Percentiles rank a stretch among this genome's conserved stretches.
These are phyloP conservation scores for Blastomyces gilchristii DNA, from an alignment of 2,329 filamentous ascomycete genomes.

Conservation along the genomic window DNA sequence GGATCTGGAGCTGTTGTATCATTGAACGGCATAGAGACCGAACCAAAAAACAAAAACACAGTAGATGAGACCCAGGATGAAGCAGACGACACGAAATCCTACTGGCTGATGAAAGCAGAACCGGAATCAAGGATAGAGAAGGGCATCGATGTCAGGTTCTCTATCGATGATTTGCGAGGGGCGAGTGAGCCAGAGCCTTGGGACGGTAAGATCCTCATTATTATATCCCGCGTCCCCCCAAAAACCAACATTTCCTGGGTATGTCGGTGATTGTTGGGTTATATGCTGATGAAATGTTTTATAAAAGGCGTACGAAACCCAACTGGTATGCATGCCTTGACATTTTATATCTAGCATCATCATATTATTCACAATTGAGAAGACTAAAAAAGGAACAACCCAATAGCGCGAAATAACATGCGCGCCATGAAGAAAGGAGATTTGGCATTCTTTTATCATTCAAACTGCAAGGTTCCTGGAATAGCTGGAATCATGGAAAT, in stretches of 20 bases:
- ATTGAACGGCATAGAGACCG: neutral
- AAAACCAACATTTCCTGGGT: neutral
- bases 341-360: neutral
- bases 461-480: constrained; percentile 79
- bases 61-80: neutral
- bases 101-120: constrained; percentile 81
- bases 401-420: constrained; percentile 71
- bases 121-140: constrained; percentile 79
- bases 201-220: constrained; percentile 57
- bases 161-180: constrained; percentile 75
- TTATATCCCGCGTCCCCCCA: neutral
- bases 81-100: constrained; percentile 34
- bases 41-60: neutral
- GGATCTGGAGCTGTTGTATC: neutral
- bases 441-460: constrained; percentile 94
- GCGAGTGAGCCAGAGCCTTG: constrained; percentile 73
- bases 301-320: constrained; percentile 36
- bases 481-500: constrained; percentile 86
- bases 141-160: constrained; percentile 81
- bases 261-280: constrained; percentile 7
- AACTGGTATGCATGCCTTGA: constrained; percentile 26
- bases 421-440: constrained; percentile 85
- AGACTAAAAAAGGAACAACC: neutral
- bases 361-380: neutral
- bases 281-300: constrained; percentile 14